Base-by-base conservation (phyloP, 352 stramenopile species). In the Peronosclerospora sorghi region DNA sequence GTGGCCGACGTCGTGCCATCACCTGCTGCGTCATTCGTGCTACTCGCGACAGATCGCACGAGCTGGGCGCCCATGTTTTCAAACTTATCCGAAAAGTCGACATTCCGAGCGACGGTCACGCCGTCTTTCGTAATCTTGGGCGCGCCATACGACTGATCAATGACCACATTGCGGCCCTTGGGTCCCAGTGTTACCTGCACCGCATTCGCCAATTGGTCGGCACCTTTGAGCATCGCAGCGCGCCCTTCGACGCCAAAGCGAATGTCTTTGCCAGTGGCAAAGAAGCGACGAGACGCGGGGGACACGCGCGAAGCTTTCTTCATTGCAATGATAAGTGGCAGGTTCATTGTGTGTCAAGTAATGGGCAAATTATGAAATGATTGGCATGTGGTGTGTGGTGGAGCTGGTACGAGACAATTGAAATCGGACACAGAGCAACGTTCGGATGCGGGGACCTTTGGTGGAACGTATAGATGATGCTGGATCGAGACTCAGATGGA, bases 1-100 rank as follows among this genome's bases (percentile, higher is more conserved):
- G 97, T 99, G 43, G 96, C 96, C 18, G 96, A 98, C 39, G 97
- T 99, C 42, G 97, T 99, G 54, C 97, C 97, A 65, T 99, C 97
- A 50, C 97, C 97, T n/a, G 97, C 97, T 35, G 95, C 85, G 64
- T 99, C 96, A 75, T 99, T 99, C 4, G 97, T 99, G 76, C 98
- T 99, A 76, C 84, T 98, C 8, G 97, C 97, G 23, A 87, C 75
- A 20, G 74, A 76, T 41, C 68, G 51, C 45, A 80, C 42, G 45
- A 87, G 59, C 70, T 83, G 51, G 38, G 78, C 56, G 46, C 73
- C 57, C 73, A 90, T 86, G 62, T 78, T 88, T 51, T 86, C 73
- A 35, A 88, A 78, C 59, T 90, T 80, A 60, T 71, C 68, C 54
- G 77, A 72, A 52, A 90, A 90, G 48, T 86, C 75, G 32, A 84